Base-by-base conservation (phyloP, 1,284 basidiomycete genomes). In the Moesziomyces globuligerus region DNA sequence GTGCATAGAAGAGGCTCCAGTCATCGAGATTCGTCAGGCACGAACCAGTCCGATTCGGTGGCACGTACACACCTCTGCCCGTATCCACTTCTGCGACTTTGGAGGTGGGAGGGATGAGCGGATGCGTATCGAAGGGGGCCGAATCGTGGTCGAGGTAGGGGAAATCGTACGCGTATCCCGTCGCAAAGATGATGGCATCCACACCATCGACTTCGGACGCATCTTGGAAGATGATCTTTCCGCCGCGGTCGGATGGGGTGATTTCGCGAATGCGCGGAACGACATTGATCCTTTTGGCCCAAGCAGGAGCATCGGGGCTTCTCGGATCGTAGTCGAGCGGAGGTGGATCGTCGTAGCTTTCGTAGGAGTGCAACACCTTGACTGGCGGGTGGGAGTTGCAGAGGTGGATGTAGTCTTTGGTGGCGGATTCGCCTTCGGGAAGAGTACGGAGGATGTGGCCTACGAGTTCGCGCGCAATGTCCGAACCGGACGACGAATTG, bases 401-500 rank as follows among this genome's bases (percentile, higher is more conserved):
- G 6, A 24, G 32, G 0, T 43, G 23, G 11, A 61, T 38, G 57
- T 67, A 81, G 2, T 23, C 50, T 0, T 51, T 25, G 0, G 62
- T 44, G 3, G 60, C 60, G 3, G 52, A 15, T 29, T 56, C 38
- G 0, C 66, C 68, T 20, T 70, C 60, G 10, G 67, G 67, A 0
- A 70, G 43, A 2, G 43, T 51, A 0, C 80, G 68, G 1, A 74
- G 41, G 5, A 75, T 24, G 23, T 76, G 75, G 10, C 80, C 80
- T 10, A 40, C 44, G 0, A 87, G 72, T 52, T 86, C 85, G n/a
- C 86, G 80, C 0, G 84, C 83, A 24, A 87, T 83, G 61, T 87
- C 86, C 17, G 84, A 84, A 0, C 86, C 86, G 0, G 84, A 85
- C 4, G 84, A 84, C n/a, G 82, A 83, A 26, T 85, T 85, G 7